A percentile compares a stretch with the other conserved stretches of the same genome.
Conservation (phyloP, 352 stramenopile species). For the Globisporangium orthogonon region DNA sequence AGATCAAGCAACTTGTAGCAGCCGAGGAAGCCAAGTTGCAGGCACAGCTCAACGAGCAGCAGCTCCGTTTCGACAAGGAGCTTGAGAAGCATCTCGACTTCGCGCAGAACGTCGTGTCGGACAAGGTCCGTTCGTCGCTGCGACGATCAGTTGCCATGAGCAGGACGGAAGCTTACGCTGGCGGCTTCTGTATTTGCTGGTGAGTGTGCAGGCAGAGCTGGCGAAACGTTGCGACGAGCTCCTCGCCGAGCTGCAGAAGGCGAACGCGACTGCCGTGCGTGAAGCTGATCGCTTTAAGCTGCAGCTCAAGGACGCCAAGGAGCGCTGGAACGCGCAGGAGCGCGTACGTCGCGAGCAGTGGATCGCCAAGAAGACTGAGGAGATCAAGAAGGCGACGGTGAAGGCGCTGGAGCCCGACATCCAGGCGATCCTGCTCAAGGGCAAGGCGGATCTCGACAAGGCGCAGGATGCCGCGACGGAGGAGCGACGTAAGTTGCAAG, state of each 20-base stretch:
- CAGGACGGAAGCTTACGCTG: not conserved
- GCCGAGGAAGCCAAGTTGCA: constrained; percentile 46
- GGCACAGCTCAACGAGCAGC: constrained; percentile 46
- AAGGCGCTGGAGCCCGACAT: constrained; percentile 75
- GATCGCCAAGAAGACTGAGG: constrained; percentile 79
- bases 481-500: constrained; percentile 46
- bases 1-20: constrained; percentile 44
- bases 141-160: not conserved
- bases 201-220: constrained; percentile 30
- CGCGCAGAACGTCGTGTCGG: constrained; percentile 59
- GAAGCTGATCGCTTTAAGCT: constrained; percentile 63
- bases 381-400: constrained; percentile 83
- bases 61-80: constrained; percentile 61
- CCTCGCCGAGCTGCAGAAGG: constrained; percentile 60
- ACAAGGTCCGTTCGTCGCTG: constrained; percentile 43
- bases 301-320: constrained; percentile 73
- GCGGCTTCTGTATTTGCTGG: not conserved
- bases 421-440: constrained; percentile 70
- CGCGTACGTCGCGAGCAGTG: constrained; percentile 69
- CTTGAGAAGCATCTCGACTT: constrained; percentile 81
- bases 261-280: constrained; percentile 22
- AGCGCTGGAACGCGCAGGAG: constrained; percentile 63
- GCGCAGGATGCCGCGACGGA: constrained; percentile 45
- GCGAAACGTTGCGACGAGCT: constrained; percentile 73
- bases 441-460: constrained; percentile 64